Evolutionary conservation across 352 stramenopile species (phyloP).

Genomic region (Pythium phragmitis): DNA sequence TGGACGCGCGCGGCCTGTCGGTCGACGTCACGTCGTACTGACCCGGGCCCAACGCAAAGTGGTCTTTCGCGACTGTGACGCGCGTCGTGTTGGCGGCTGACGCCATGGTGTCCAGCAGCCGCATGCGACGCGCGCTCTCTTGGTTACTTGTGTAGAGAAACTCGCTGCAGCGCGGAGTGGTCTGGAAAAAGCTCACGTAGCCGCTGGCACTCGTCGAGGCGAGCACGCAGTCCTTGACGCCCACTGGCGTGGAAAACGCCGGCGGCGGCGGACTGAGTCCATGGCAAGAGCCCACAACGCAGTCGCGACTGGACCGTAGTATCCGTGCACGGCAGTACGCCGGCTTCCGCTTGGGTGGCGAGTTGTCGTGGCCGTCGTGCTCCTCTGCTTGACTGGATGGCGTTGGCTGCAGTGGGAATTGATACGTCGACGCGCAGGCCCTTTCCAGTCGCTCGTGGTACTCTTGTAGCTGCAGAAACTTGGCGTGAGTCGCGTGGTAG

Average conservation of each 20-base stretch:
- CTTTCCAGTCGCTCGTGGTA: conserved; percentile 46
- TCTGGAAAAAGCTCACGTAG: conserved; percentile 55
- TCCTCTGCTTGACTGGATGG: not conserved
- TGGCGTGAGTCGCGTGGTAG: conserved; percentile 52
- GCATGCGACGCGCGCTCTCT: conserved; percentile 23
- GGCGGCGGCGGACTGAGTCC: conserved; percentile 18
- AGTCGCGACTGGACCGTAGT: conserved; percentile 39
- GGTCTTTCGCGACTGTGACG: conserved; percentile 34
- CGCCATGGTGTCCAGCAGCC: conserved; percentile 21
- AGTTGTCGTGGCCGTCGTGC: not conserved
- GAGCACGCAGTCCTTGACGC: conserved; percentile 33
- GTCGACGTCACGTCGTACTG: conserved; percentile 44
- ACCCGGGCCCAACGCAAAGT: conserved; percentile 53
- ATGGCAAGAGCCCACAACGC: conserved; percentile 29
- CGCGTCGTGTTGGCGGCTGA: conserved; percentile 8
- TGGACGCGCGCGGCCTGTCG: conserved; percentile 35
- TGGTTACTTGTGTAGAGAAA: conserved; percentile 32
- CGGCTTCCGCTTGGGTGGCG: conserved; percentile 3
- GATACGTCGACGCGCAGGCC: conserved; percentile 53
- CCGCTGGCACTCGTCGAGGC: conserved; percentile 21
- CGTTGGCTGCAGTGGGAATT: conserved; percentile 31
- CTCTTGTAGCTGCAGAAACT: conserved; percentile 59
- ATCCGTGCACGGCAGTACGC: conserved; percentile 44
- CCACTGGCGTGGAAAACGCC: conserved; percentile 16
- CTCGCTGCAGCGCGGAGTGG: conserved; percentile 32